Base-by-base conservation (phyloP, 495 filamentous ascomycete genomes). In the Amphirosellinia nigrospora region DNA sequence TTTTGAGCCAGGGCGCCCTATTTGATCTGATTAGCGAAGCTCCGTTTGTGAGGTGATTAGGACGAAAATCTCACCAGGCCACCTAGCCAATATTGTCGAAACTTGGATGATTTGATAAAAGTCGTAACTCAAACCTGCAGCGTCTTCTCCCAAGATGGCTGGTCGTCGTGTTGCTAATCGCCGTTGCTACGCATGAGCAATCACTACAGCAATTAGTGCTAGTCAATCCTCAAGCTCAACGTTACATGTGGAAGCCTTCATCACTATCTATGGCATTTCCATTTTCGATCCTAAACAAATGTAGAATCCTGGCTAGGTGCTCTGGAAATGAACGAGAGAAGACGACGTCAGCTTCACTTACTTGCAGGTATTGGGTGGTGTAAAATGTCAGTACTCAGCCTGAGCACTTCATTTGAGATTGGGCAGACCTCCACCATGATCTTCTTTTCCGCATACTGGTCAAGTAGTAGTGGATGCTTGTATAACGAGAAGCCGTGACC, bases 311-410 rank as follows among this genome's bases (percentile, higher is more conserved):
- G n/a, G 19, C 19, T 21, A 7, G 23, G 48, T n/a, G 3, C 4
- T 30, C 4, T 30, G 23, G 21, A 53, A 53, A 30, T 9, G 43
- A 13, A 46, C 10, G 7, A 13, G 23, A 26, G 11, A 53, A 26
- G 48, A 53, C 11, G 48, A 13, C 4, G 23, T 3, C 23, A 30
- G 9, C 21, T 13, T 3, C 8, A 30, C 48, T 53, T 30, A 53
- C 48, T 53, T 30, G 48, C 48, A 53, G 48, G 48, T 53, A 53
- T 53, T 16, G 48, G 48, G 48, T 53, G 48, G 26, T 53, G 48
- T 30, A 53, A 53, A 16, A 53, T 53, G 13, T 53, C 48, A 53
- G 48, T 53, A 53, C 21, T 30, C 48, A 53, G 48, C 30, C 48
- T 53, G 21, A 53, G 48, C 21, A 30, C 48, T 16, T 53, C 48